Percentiles rank a stretch among this genome's conserved stretches.
Evolutionary conservation across 2,329 filamentous ascomycete species (phyloP).

Genomic region (Pezizomycotina sp.): DNA sequence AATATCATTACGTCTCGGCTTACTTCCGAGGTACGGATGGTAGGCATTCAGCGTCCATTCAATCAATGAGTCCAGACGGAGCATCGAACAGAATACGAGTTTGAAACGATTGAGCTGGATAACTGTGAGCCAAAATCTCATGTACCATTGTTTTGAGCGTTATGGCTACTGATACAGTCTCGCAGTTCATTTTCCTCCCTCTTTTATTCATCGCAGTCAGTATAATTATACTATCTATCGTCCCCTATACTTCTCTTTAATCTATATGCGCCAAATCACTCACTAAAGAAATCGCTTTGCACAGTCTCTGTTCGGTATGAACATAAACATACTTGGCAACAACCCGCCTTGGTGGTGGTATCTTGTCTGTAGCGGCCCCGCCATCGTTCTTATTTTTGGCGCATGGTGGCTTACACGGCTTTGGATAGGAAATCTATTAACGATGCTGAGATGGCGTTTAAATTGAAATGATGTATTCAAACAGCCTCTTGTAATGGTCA

Average conservation of each 20-base stretch:
- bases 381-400: constrained; percentile 14
- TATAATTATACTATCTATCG: constrained; percentile 16
- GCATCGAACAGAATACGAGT: constrained; percentile 21
- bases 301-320: constrained; percentile 21
- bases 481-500: too few species aligned
- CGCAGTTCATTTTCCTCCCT: neutral
- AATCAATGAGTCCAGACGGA: constrained; percentile 23
- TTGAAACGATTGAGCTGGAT: constrained; percentile 21
- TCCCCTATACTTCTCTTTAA: constrained; percentile 20
- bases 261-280: neutral
- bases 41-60: too few species aligned
- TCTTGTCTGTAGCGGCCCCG: constrained; percentile 13
- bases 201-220: neutral
- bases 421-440: too few species aligned
- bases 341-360: constrained; percentile 21
- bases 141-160: neutral
- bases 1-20: too few species aligned
- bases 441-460: too few species aligned
- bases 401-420: too few species aligned
- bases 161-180: neutral
- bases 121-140: constrained; percentile 11
- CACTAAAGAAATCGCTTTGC: too few species aligned
- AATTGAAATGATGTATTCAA: too few species aligned
- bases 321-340: constrained; percentile 19
- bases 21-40: too few species aligned